phyloP scores from a whole-genome alignment of 331 rosid species.

The Erythrophleum ivorense region DNA sequence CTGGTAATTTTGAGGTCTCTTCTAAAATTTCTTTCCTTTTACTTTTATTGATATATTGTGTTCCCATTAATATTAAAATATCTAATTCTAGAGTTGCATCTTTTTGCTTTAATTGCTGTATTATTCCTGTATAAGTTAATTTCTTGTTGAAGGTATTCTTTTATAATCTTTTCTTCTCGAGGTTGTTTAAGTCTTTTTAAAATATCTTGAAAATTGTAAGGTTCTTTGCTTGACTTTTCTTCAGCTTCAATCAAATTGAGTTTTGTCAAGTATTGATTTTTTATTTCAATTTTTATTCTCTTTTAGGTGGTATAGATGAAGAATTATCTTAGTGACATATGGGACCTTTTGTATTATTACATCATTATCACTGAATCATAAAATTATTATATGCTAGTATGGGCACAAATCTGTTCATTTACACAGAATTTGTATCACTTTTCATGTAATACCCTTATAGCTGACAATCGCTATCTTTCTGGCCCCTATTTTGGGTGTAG shows the following conservation, averaged over 20 bases:
- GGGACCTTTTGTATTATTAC: neutral
- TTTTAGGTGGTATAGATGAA: no score
- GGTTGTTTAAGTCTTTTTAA: neutral
- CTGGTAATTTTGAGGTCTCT: neutral
- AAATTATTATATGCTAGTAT: slow-evolving; percentile 30
- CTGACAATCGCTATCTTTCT: slow-evolving; percentile 20
- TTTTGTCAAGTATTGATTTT: no score
- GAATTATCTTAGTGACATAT: neutral
- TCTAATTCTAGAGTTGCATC: neutral
- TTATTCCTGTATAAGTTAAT: neutral
- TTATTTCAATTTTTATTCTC: no score
- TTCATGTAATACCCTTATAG: slow-evolving; percentile 30
- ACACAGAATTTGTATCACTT: slow-evolving; percentile 10
- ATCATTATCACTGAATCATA: slow-evolving; percentile 17
- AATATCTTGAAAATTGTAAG: neutral
- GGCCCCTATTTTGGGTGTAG: neutral
- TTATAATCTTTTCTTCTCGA: neutral
- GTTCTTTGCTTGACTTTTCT: neutral
- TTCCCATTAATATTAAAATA: neutral
- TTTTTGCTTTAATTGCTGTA: neutral
- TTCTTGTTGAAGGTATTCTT: neutral
- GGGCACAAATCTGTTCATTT: slow-evolving; percentile 15
- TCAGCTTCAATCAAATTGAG: neutral
- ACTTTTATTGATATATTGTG: neutral
- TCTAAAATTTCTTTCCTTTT: neutral